Conservation (phyloP, 78 protist species). For the Dictyostelium firmibasis region DNA sequence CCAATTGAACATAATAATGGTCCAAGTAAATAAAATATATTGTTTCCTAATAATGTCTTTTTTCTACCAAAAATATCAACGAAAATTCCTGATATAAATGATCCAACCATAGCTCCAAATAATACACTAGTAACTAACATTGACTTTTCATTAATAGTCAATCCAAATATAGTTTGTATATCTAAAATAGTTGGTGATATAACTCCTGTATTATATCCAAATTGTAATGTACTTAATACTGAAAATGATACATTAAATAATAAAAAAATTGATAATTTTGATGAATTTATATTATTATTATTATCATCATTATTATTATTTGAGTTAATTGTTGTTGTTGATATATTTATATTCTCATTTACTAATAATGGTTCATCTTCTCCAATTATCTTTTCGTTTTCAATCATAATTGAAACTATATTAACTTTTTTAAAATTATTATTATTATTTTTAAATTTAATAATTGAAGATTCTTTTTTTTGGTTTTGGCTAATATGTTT, state of each 20-base stretch:
- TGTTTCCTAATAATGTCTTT: constrained; percentile 3
- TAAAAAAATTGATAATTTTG: neutral
- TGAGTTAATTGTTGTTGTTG: neutral
- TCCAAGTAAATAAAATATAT: constrained; percentile 31
- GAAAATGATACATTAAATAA: constrained; percentile 5
- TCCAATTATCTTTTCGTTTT: neutral
- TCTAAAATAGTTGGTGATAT: constrained; percentile 34
- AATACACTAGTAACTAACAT: constrained; percentile 26
- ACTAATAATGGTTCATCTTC: neutral
- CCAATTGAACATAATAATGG: constrained; percentile 11
- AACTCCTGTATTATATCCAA: constrained; percentile 76
- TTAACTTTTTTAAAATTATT: neutral
- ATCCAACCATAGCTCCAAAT: constrained; percentile 63
- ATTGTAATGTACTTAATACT: constrained; percentile 50
- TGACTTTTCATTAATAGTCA: neutral
- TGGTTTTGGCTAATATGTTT: too few relatives aligned
- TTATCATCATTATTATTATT: neutral
- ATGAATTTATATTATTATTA: neutral
- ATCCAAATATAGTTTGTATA: constrained; percentile 11
- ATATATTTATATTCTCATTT: neutral
- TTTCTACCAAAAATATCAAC: constrained; percentile 68
- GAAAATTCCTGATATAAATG: neutral
- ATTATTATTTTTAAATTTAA: neutral
- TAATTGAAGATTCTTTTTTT: neutral
- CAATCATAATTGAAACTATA: constrained; percentile 12